phyloP scores from a whole-genome alignment of 1,284 basidiomycete species.

The Marasmius fiardii region DNA sequence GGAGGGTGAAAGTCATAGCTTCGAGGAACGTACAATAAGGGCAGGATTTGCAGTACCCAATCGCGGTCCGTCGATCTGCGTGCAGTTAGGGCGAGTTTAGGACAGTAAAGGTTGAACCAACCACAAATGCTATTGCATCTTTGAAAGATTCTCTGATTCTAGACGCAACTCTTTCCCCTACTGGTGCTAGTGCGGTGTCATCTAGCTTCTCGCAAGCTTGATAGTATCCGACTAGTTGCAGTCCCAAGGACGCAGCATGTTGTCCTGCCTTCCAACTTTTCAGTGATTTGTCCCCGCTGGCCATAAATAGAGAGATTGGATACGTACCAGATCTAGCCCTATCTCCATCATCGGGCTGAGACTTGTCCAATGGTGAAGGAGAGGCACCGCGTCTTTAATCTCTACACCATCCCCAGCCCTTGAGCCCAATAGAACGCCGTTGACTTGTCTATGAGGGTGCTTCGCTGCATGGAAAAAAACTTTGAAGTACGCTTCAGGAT shows the following conservation, averaged over 20 bases:
- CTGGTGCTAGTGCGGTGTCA: slow-evolving; percentile 54
- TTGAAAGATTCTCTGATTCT: slow-evolving; percentile 49
- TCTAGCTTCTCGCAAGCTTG: slow-evolving; percentile 63
- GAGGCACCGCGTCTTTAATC: slow-evolving; percentile 64
- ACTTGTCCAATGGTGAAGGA: slow-evolving; percentile 77
- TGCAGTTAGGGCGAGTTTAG: not conserved
- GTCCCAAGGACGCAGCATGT: slow-evolving; percentile 46
- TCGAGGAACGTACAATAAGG: slow-evolving; percentile 5
- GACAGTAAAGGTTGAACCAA: slow-evolving; percentile 25
- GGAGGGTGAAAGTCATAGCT: not conserved
- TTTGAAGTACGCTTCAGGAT: slow-evolving; percentile 59
- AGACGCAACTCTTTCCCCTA: slow-evolving; percentile 58
- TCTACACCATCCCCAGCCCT: slow-evolving; percentile 31
- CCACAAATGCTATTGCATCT: slow-evolving; percentile 63
- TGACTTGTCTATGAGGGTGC: slow-evolving; percentile 65
- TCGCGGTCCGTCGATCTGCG: slow-evolving; percentile 52
- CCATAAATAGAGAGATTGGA: not conserved
- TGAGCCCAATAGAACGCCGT: slow-evolving; percentile 63
- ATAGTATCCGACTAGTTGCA: slow-evolving; percentile 67
- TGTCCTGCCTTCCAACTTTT: slow-evolving; percentile 42
- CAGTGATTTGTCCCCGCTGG: not conserved
- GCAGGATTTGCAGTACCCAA: slow-evolving; percentile 10
- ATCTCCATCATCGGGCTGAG: slow-evolving; percentile 80
- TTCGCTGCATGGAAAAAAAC: slow-evolving; percentile 71
- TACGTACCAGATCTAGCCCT: slow-evolving; percentile 65